These are phyloP conservation scores for Arthroderma sp. DNA, from an alignment of 2,329 filamentous ascomycete genomes.

Conservation along the genomic window DNA sequence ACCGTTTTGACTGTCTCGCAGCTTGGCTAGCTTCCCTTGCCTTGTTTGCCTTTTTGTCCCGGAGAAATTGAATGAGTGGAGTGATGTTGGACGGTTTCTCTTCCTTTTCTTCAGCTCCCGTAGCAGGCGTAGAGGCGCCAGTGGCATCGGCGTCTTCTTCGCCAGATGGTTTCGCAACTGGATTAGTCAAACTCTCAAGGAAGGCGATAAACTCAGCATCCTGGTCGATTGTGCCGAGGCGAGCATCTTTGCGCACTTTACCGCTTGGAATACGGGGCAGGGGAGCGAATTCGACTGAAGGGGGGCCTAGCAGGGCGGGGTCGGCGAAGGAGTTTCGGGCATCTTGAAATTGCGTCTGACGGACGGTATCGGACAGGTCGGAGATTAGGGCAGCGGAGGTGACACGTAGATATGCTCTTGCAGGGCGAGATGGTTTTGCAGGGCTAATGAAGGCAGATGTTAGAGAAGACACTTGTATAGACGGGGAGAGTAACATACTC, in stretches of 20 bases:
- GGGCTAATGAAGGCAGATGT: slow-evolving; percentile 37
- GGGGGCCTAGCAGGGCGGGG: slow-evolving; percentile 61
- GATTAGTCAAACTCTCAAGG: slow-evolving; percentile 72
- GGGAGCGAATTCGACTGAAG: slow-evolving; percentile 65
- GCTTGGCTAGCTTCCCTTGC: slow-evolving; percentile 30
- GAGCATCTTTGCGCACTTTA: slow-evolving; percentile 63
- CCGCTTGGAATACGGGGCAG: slow-evolving; percentile 70
- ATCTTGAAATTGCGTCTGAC: slow-evolving; percentile 61
- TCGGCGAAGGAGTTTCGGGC: slow-evolving; percentile 63
- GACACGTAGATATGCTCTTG: slow-evolving; percentile 71
- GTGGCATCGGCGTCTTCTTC: slow-evolving; percentile 25
- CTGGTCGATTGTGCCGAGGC: slow-evolving; percentile 91
- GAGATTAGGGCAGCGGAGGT: slow-evolving; percentile 56
- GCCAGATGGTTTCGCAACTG: slow-evolving; percentile 42
- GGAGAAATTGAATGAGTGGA: slow-evolving; percentile 76
- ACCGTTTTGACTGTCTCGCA: slow-evolving; percentile 33
- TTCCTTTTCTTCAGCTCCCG: slow-evolving; percentile 39
- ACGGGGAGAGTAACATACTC: slow-evolving; percentile 47
- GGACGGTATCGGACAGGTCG: slow-evolving; percentile 56
- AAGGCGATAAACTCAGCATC: slow-evolving; percentile 94
- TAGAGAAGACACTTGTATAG: neutral
- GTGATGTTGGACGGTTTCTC: slow-evolving; percentile 64
- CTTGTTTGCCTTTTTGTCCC: slow-evolving; percentile 78
- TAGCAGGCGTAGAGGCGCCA: slow-evolving; percentile 6
- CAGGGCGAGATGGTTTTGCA: slow-evolving; percentile 72